Evolutionary conservation across 257 asterid genomes (phyloP).

Genomic region (Solanum arcanum): DNA sequence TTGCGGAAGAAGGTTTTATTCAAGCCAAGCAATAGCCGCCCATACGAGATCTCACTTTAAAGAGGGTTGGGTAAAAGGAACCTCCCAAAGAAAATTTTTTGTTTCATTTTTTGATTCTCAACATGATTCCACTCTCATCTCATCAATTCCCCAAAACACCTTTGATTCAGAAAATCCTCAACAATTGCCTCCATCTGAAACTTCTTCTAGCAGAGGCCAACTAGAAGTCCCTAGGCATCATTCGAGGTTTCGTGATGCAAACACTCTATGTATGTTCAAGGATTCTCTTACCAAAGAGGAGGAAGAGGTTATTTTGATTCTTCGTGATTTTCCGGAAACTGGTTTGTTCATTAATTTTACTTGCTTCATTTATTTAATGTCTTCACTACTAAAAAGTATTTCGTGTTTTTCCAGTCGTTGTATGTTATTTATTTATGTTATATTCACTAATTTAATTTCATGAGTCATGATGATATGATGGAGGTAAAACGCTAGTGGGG

Average conservation of each 20-base stretch:
- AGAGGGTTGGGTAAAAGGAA: too few species aligned
- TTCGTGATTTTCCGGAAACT: not conserved
- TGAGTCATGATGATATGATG: not conserved
- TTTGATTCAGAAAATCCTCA: too few species aligned
- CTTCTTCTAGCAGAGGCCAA: not conserved
- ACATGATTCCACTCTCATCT: too few species aligned
- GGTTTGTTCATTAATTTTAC: too few species aligned
- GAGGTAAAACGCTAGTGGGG: too few species aligned
- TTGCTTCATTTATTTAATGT: too few species aligned
- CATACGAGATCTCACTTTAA: too few species aligned
- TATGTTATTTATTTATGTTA: not conserved
- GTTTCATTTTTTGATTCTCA: too few species aligned
- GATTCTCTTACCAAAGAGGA: not conserved
- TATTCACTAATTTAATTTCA: not conserved
- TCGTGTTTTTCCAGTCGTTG: not conserved
- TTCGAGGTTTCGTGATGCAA: not conserved
- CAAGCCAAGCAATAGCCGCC: too few species aligned
- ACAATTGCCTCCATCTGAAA: too few species aligned
- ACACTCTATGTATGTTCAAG: not conserved
- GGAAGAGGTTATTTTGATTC: not conserved
- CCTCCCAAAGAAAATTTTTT: not conserved
- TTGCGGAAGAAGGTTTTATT: too few species aligned
- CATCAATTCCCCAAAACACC: too few species aligned
- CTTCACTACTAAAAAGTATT: not conserved
- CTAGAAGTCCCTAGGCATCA: not conserved